A percentile compares a stretch with the other conserved stretches of the same genome.
Conservation (phyloP, 257 asterid species). For the Sherardia arvensis region DNA sequence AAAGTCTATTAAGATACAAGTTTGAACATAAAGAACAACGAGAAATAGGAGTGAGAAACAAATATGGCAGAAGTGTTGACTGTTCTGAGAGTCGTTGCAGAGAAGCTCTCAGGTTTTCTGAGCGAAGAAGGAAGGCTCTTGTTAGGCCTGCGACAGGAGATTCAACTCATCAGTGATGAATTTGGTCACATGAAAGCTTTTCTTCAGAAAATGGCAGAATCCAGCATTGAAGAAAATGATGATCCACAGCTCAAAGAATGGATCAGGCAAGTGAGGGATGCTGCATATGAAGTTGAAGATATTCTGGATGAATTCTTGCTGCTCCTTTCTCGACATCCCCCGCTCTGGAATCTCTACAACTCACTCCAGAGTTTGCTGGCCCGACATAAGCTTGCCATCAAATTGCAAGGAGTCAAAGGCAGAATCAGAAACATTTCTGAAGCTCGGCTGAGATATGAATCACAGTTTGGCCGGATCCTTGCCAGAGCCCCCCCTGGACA, state of each 20-base stretch:
- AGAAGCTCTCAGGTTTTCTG: constrained; percentile 15
- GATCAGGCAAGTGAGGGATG: constrained; percentile 28
- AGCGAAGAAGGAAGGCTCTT: constrained; percentile 7
- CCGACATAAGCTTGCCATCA: no score
- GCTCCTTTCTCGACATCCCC: neutral
- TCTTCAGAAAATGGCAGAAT: constrained; percentile 23
- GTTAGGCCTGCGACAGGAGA: constrained; percentile 12
- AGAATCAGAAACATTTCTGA: no score
- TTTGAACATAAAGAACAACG: neutral
- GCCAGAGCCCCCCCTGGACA: neutral
- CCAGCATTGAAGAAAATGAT: constrained; percentile 18
- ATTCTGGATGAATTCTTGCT: constrained; percentile 21
- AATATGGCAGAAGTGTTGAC: constrained; percentile 20
- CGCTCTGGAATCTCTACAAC: neutral
- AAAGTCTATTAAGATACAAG: no score
- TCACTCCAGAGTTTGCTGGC: neutral
- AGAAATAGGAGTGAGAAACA: neutral
- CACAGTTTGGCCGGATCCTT: neutral
- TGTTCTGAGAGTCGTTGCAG: constrained; percentile 12
- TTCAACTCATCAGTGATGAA: constrained; percentile 17
- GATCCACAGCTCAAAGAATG: constrained; percentile 21
- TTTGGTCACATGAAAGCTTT: constrained; percentile 24
- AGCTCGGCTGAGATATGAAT: constrained; percentile 9
- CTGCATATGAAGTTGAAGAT: constrained; percentile 30
- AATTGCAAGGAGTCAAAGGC: no score